Evolutionary conservation across 192 early-diverging fungal genomes (phyloP), one percentile per base, ranked within the genome.

Genomic region (Entomortierella chlamydospora): DNA sequence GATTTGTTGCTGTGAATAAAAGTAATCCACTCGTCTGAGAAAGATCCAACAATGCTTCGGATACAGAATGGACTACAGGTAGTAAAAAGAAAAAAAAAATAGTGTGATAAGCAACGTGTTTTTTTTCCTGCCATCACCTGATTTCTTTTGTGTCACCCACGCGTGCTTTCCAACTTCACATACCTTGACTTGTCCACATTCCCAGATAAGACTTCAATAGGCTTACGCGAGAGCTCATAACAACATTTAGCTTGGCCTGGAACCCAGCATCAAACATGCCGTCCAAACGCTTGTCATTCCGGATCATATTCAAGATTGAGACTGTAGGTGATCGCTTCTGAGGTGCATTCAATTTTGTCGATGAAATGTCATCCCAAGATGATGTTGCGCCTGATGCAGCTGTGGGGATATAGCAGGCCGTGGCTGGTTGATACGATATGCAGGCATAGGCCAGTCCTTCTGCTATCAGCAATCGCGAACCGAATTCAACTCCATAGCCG

Each of bases 231-330:
- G 73, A 77, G 15, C 73, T 77, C 73, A 77, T 77, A 9, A 77
- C 73, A 34, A 77, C 73, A 43, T 77, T 77, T 29, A 77, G 43
- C 33, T 63, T 55, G 15, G 57, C 66, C 53, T 77, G 73, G 60
- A 77, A 77, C 1, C 73, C 73, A 39, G 73, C 73, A 41, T 77
- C 73, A 58, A 77, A 77, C 60, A 68, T 77, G 28, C 73, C 73
- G 58, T 77, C 73, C 42, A 77, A 39, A 1, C 73, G 73, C 37
- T 77, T 77, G 25, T 77, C 73, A 31, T 77, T 77, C 18, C 73
- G 50, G 37, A 77, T 63, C 73, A 77, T 77, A 60, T 64, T 77
- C 30, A 77, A 47, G 61, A 77, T 77, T 23, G 59, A 28, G n/a
- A 77, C 73, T 25, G 64, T 68, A 0, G 73, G 60, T 9, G 73